Conservation (phyloP, 495 filamentous ascomycete genomes). For the Hypoxylon trugodes region DNA sequence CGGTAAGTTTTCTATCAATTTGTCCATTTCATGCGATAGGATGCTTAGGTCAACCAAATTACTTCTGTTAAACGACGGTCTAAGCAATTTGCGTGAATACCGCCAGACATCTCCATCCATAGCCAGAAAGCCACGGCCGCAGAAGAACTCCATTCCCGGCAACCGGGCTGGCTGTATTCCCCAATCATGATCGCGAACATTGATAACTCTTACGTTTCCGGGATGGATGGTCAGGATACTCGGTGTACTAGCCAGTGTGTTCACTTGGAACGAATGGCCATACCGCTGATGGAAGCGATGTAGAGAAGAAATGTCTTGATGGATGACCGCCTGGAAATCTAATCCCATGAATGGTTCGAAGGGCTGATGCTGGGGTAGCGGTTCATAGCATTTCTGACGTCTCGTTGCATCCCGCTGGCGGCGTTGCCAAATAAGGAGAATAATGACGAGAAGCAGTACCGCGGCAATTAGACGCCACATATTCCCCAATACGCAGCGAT, state of each 20-base stretch:
- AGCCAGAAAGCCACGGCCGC: slow-evolving; percentile 55
- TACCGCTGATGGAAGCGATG: background rate
- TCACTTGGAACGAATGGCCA: background rate
- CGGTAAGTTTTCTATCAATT: slow-evolving; percentile 50
- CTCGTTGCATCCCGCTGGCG: background rate
- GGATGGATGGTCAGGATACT: background rate
- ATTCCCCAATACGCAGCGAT: background rate
- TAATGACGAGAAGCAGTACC: background rate
- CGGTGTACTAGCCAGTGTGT: background rate
- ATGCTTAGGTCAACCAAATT: slow-evolving; percentile 44
- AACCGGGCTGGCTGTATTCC: slow-evolving; percentile 32
- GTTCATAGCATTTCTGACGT: background rate
- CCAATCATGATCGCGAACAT: slow-evolving; percentile 11
- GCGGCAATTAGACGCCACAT: background rate
- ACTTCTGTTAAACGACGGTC: slow-evolving; percentile 49
- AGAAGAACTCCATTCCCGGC: slow-evolving; percentile 32
- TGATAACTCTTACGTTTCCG: background rate
- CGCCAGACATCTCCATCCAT: slow-evolving; percentile 52
- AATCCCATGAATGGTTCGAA: background rate
- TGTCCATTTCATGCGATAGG: slow-evolving; percentile 47
- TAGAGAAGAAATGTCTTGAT: background rate
- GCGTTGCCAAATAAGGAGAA: background rate
- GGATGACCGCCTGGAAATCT: background rate
- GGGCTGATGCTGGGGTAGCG: background rate
- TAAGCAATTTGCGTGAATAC: slow-evolving; percentile 49